These are phyloP conservation scores for Cerioporus squamosus DNA, from an alignment of 1,284 basidiomycete species.

Conservation along the genomic window DNA sequence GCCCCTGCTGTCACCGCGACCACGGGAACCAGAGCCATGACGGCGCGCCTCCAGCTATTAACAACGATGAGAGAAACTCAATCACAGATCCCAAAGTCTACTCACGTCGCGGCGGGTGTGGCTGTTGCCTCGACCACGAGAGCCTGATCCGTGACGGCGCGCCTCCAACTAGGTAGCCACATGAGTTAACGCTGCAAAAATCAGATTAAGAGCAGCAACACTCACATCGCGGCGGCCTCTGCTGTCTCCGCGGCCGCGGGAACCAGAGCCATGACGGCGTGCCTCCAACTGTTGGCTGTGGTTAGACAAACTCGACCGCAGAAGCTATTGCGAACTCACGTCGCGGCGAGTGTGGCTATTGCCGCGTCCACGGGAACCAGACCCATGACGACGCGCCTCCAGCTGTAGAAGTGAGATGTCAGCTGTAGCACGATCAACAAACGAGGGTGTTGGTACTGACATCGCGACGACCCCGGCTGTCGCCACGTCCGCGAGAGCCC, in stretches of 20 bases:
- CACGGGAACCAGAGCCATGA: constrained; percentile 10
- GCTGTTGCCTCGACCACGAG: constrained; percentile 15
- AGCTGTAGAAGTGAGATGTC: neutral
- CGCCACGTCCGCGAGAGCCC: constrained; percentile 13
- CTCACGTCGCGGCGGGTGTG: constrained; percentile 8
- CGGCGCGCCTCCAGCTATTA: constrained; percentile 8
- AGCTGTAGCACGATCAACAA: no score
- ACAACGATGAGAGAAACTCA: neutral
- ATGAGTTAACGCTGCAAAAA: neutral
- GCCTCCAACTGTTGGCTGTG: neutral
- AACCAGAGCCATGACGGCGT: constrained; percentile 8
- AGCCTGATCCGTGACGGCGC: constrained; percentile 10
- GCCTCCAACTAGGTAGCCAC: constrained; percentile 2
- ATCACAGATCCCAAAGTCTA: neutral
- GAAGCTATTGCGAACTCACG: neutral
- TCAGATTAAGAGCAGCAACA: no score
- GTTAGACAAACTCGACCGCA: neutral
- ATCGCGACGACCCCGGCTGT: constrained; percentile 9
- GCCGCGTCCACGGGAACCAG: constrained; percentile 11
- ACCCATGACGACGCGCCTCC: constrained; percentile 12
- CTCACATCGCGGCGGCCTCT: no score
- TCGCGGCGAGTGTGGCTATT: constrained; percentile 12
- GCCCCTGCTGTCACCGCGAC: constrained; percentile 13
- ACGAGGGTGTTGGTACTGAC: neutral
- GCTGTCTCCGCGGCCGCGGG: neutral